Evolutionary conservation across 192 early-diverging fungal species (phyloP).

Genomic region (Entophlyctis luteolus): DNA sequence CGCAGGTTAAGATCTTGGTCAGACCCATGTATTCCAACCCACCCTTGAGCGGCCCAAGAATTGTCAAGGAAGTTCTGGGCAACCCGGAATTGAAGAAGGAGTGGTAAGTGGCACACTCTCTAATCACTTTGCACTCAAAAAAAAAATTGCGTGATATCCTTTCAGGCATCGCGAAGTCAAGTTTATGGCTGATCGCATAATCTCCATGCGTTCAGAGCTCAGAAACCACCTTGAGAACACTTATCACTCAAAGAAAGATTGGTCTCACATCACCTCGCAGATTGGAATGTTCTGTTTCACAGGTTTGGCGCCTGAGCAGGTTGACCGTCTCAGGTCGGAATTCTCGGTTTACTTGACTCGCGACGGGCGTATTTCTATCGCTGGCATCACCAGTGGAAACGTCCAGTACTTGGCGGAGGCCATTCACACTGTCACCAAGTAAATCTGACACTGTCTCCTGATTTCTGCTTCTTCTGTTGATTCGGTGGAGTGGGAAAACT

Average conservation of each 20-base stretch:
- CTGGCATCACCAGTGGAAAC: slow-evolving; percentile 88
- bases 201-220: slow-evolving; percentile 79
- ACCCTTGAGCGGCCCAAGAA: slow-evolving; percentile 89
- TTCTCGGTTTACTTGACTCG: slow-evolving; percentile 90
- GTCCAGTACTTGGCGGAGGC: slow-evolving; percentile 95
- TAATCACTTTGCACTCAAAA: slow-evolving; percentile 4
- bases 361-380: slow-evolving; percentile 95
- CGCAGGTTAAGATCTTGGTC: slow-evolving; percentile 93
- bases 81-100: slow-evolving; percentile 67
- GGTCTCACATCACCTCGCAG: slow-evolving; percentile 87
- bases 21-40: slow-evolving; percentile 99
- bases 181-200: slow-evolving; percentile 96
- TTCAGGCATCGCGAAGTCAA: slow-evolving; percentile 75
- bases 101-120: slow-evolving; percentile 55
- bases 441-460: not conserved
- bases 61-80: slow-evolving; percentile 84
- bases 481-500: not conserved
- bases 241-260: slow-evolving; percentile 69
- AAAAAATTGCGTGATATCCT: not conserved
- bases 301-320: slow-evolving; percentile 84
- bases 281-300: slow-evolving; percentile 99
- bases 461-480: too few species aligned
- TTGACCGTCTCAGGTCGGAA: slow-evolving; percentile 74
- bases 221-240: slow-evolving; percentile 76
- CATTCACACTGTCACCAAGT: slow-evolving; percentile 91